These are phyloP conservation scores for Corchorus olitorius DNA, from an alignment of 345 rosid genomes.

Conservation along the genomic window DNA sequence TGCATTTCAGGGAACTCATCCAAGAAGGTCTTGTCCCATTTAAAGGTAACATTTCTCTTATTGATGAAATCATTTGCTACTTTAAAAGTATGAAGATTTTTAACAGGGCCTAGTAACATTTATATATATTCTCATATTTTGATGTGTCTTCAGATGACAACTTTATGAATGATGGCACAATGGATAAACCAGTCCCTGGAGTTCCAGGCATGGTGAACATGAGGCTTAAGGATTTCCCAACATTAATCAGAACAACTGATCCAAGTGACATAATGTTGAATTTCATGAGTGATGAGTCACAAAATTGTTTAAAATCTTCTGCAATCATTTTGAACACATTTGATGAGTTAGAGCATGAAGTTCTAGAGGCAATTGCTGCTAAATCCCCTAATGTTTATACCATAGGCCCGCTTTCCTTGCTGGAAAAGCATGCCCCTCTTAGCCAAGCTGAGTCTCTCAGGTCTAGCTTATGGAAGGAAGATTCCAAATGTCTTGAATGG, in stretches of 20 bases:
- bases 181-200: slow-evolving; percentile 36
- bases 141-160: slow-evolving; percentile 34
- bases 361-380: slow-evolving; percentile 30
- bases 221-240: slow-evolving; percentile 46
- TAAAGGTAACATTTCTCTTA: slow-evolving; percentile 29
- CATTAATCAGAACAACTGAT: slow-evolving; percentile 34
- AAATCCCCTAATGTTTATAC: slow-evolving; percentile 33
- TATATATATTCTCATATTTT: not conserved
- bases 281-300: slow-evolving; percentile 24
- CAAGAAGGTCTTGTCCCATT: slow-evolving; percentile 37
- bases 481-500: slow-evolving; percentile 14
- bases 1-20: slow-evolving; percentile 33
- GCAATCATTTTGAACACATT: slow-evolving; percentile 47
- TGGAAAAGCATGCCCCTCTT: slow-evolving; percentile 23
- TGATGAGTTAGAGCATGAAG: slow-evolving; percentile 40
- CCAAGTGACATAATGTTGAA: slow-evolving; percentile 36
- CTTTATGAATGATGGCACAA: slow-evolving; percentile 29
- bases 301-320: slow-evolving; percentile 35
- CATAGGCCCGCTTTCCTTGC: slow-evolving; percentile 43
- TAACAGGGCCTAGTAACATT: not conserved
- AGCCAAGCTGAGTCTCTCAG: not conserved
- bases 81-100: not conserved
- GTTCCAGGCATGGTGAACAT: slow-evolving; percentile 41
- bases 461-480: slow-evolving; percentile 23
- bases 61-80: not conserved